Base-by-base conservation (phyloP, 495 filamentous ascomycete species). In the Penicillium bovifimosum region DNA sequence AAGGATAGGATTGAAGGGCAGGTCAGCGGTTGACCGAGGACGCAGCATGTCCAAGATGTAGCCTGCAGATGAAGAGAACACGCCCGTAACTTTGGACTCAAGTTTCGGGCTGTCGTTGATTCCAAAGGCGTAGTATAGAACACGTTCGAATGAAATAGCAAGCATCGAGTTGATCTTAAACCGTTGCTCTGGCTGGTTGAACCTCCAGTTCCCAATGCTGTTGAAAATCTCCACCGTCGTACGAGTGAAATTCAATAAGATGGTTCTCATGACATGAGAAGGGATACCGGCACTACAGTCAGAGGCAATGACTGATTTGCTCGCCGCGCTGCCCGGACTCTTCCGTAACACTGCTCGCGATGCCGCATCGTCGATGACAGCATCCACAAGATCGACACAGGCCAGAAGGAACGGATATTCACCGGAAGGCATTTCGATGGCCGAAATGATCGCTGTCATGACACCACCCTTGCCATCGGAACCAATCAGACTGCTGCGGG, bases 191-290 rank as follows among this genome's bases (percentile, higher is more conserved):
- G 79, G 75, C 5, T 79, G 75, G 9, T 76, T 76, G 63, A 95
- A 96, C 58, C 83, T 86, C 95, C 91, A 97, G 6, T 81, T 87
- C 16, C 77, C 78, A 14, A 82, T 86, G 66, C 85, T 89, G 70
- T 92, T 87, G 59, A 89, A 87, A 7, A 95, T 78, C 60, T 95
- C 90, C 26, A 91, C 75, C 60, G 87, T 76, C 9, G 82, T 81
- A 53, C 86, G 81, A 13, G 82, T 82, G 53, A 91, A 86, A 24
- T 83, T 84, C 8, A 84, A 70, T 16, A 91, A 64, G 24, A 91
- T 84, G 43, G 82, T 82, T 44, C 83, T 81, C 55, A 95, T 82
- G 32, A 86, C 80, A 55, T 85, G 86, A 38, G 91, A 84, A 8
- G 90, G 86, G 33, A 90, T 80, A 5, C 86, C 87, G 11, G 86